Evolutionary conservation across 1,139 yeast genomes (phyloP), one percentile per base, ranked within the genome.

Genomic region (Scheffersomyces insectosa): DNA sequence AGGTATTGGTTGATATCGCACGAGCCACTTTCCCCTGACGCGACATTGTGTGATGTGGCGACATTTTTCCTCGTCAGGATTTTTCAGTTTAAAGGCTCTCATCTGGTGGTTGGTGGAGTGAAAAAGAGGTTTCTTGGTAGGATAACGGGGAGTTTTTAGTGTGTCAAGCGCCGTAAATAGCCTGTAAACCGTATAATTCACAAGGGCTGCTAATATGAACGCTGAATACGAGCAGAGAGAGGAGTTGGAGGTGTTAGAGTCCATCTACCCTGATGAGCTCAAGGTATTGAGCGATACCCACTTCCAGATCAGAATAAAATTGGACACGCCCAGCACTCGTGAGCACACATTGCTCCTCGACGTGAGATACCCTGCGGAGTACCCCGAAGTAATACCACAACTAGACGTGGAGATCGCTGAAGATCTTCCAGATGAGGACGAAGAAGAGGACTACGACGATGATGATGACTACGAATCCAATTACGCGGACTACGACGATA

Each of bases 181-280:
- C 8, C 25, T 20, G 25, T 5, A 20, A 20, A 20, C 25, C 9
- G 25, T 20, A 5, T 7, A 20, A 20, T 20, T 20, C 8, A 1
- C 23, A 9, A 33, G 33, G 20, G 9, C 15, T 11, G 14, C 20
- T 20, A 49, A 33, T 41, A 87, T 87, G 95, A 89, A 85, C 53
- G 77, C 82, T 45, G 57, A 64, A 40, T 95, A 85, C 62, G 96
- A 88, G 61, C 95, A 88, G 57, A 60, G 59, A 32, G 93, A 88
- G 63, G 96, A 88, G 60, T 65, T 88, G 37, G 95, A 88, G 63
- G 89, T 90, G 33, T 75, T 93, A 47, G 85, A 88, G 62, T 85
- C 95, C 20, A 93, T 93, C 46, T 93, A 91, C 60, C 98, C 98
- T 3, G 97, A 90, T 62, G 98, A 93, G 62, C 66, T 93, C 35